Evolutionary conservation across 2,329 filamentous ascomycete species (phyloP).

Genomic region (Beauveria sp.): DNA sequence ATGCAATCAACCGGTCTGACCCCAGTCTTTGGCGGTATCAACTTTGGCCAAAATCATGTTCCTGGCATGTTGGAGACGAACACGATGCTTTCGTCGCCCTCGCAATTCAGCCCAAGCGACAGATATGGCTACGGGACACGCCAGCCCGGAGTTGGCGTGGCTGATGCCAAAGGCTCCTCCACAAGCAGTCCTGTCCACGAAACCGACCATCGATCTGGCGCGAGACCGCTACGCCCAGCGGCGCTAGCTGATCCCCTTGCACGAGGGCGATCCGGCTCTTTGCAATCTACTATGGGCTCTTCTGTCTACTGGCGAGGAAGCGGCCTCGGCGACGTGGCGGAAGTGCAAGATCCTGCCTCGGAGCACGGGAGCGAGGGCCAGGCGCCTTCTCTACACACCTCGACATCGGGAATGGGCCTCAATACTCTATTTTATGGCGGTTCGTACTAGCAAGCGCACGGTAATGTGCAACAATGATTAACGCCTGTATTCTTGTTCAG

Average conservation of each 20-base stretch:
- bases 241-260: slow-evolving; percentile 51
- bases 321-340: slow-evolving; percentile 4
- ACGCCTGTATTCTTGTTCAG: slow-evolving; percentile 1
- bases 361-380: slow-evolving; percentile 5
- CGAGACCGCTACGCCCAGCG: slow-evolving; percentile 49
- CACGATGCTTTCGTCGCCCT: slow-evolving; percentile 48
- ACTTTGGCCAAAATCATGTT: slow-evolving; percentile 48
- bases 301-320: slow-evolving; percentile 47
- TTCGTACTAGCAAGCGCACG: background rate
- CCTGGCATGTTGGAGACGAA: slow-evolving; percentile 47
- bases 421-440: slow-evolving; percentile 9
- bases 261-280: slow-evolving; percentile 47
- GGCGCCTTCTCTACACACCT: background rate
- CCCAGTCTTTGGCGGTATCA: slow-evolving; percentile 59
- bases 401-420: slow-evolving; percentile 6
- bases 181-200: slow-evolving; percentile 15
- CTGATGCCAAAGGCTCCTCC: slow-evolving; percentile 19
- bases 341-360: background rate
- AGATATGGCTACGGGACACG: slow-evolving; percentile 30
- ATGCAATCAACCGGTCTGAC: slow-evolving; percentile 60
- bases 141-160: slow-evolving; percentile 33
- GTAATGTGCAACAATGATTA: slow-evolving; percentile 4
- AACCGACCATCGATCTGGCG: slow-evolving; percentile 29
- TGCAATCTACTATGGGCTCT: slow-evolving; percentile 51
- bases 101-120: slow-evolving; percentile 30